Conservation (phyloP, 2,329 filamentous ascomycete genomes). For the Coleophoma crateriformis region DNA sequence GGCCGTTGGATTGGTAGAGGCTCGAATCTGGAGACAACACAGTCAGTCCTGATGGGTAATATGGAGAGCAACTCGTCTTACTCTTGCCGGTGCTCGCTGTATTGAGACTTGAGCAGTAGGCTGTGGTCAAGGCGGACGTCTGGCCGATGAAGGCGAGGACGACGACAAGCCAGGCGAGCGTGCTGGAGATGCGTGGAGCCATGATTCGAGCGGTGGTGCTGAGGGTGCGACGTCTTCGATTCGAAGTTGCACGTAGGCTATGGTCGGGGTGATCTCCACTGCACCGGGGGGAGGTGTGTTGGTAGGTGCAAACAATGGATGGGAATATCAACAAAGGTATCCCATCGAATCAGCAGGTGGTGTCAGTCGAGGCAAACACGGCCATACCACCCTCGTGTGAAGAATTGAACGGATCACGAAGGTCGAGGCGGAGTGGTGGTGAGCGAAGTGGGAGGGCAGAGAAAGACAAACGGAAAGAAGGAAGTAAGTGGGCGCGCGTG, state of each 20-base stretch:
- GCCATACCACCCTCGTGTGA: slow-evolving; percentile 8
- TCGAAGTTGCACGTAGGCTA: not conserved
- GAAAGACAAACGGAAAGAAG: not conserved
- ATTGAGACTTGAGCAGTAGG: slow-evolving; percentile 41
- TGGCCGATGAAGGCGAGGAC: slow-evolving; percentile 7
- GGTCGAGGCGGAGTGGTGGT: not conserved
- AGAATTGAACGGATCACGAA: not conserved
- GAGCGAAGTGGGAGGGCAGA: not conserved
- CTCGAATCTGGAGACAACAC: slow-evolving; percentile 36
- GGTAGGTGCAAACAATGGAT: slow-evolving; percentile 13
- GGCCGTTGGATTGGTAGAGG: slow-evolving; percentile 63
- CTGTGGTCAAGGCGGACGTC: slow-evolving; percentile 8
- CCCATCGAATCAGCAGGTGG: slow-evolving; percentile 17
- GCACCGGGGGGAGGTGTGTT: not conserved
- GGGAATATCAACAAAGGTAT: slow-evolving; percentile 20
- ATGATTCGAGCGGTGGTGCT: too few relatives aligned
- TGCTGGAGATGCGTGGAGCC: slow-evolving; percentile 9
- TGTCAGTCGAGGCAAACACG: slow-evolving; percentile 10
- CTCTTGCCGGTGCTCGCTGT: slow-evolving; percentile 36
- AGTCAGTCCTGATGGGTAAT: slow-evolving; percentile 6
- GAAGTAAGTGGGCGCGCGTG: not conserved
- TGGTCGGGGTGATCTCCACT: not conserved
- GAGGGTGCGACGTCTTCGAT: not conserved
- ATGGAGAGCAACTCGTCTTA: slow-evolving; percentile 25
- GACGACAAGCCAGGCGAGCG: slow-evolving; percentile 16